These are phyloP conservation scores for Plantago ovata DNA, from an alignment of 257 asterid species.

Conservation along the genomic window DNA sequence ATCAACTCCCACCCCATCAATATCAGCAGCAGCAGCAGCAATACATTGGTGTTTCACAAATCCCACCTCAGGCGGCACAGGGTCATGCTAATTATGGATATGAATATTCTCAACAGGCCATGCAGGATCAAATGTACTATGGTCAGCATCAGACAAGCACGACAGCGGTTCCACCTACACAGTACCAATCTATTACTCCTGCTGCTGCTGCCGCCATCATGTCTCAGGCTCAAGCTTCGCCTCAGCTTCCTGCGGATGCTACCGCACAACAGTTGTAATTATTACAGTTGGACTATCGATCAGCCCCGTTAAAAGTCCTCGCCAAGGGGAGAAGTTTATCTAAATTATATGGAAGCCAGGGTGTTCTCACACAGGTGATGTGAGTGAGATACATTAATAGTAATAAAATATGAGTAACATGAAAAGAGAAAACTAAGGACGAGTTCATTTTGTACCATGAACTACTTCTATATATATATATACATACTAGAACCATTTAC, in stretches of 20 bases:
- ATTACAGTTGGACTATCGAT: too few species aligned
- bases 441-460: too few species aligned
- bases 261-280: constrained; percentile 26
- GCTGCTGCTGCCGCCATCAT: constrained; percentile 46
- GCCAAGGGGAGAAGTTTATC: too few species aligned
- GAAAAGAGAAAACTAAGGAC: too few species aligned
- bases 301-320: too few species aligned
- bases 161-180: constrained; percentile 35
- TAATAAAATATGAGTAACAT: too few species aligned
- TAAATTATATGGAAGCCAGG: too few species aligned
- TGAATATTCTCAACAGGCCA: constrained; percentile 41
- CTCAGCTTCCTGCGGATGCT: constrained; percentile 35
- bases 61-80: constrained; percentile 31
- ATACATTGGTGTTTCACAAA: constrained; percentile 39
- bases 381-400: too few species aligned
- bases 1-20: constrained; percentile 40
- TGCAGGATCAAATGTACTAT: constrained; percentile 51
- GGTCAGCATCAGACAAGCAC: constrained; percentile 16
- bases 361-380: too few species aligned
- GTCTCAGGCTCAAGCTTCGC: constrained; percentile 51
- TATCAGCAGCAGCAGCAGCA: constrained; percentile 44
- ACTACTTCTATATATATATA: too few species aligned
- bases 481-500: too few species aligned
- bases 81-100: constrained; percentile 33
- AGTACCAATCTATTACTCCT: constrained; percentile 61